These are phyloP conservation scores for Moniliophthora roreri DNA, from an alignment of 1,284 basidiomycete genomes.

Conservation along the genomic window DNA sequence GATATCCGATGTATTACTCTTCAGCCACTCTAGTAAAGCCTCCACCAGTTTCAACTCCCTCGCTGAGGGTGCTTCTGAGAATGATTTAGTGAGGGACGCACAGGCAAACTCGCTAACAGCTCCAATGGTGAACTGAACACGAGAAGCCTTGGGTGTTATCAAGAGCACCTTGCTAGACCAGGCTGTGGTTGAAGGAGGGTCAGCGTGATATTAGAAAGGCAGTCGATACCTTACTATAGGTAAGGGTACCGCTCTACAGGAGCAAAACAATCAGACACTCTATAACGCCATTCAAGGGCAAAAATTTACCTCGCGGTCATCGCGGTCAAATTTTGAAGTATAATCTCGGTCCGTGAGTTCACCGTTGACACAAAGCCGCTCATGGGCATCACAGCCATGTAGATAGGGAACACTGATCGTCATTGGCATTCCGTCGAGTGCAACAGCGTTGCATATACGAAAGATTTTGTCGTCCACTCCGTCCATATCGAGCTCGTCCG, in stretches of 20 bases:
- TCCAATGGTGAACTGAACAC: neutral
- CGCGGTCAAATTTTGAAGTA: neutral
- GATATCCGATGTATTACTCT: neutral
- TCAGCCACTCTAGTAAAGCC: neutral
- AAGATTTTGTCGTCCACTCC: neutral
- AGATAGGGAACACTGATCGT: neutral
- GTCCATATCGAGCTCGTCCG: slow-evolving; percentile 7
- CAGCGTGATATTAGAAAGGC: too few relatives aligned
- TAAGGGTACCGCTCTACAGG: neutral
- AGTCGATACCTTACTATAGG: too few relatives aligned
- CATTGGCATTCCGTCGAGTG: slow-evolving; percentile 12
- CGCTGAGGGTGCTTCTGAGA: neutral
- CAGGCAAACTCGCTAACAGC: neutral
- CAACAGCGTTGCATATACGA: neutral
- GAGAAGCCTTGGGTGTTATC: neutral
- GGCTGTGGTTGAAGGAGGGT: too few relatives aligned
- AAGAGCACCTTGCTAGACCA: too few relatives aligned
- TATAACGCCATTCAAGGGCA: neutral
- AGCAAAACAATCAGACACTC: too few relatives aligned
- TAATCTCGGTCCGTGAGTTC: neutral
- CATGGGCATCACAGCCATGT: neutral
- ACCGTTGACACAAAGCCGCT: neutral
- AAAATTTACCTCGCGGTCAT: neutral
- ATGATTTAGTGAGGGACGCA: too few relatives aligned
- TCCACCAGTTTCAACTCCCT: neutral